phyloP scores from a whole-genome alignment of 2,329 filamentous ascomycete genomes.

The Tolypocladium endophyticum region DNA sequence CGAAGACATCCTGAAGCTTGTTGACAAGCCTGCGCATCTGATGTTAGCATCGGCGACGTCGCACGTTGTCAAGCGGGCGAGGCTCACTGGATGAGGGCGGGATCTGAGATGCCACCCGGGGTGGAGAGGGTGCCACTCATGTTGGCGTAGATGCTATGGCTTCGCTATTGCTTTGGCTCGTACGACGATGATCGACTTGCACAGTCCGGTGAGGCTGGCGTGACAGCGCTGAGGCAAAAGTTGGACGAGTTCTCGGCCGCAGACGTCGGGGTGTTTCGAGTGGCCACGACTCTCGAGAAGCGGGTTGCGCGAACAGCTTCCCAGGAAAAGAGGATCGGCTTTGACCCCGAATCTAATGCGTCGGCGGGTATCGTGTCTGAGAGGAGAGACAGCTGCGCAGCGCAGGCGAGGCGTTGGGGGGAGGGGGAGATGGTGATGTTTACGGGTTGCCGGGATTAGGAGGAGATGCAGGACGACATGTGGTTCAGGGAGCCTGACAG shows the following conservation, averaged over 20 bases:
- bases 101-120: constrained; percentile 54
- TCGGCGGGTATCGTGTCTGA: neutral
- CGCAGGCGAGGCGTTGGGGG: constrained; percentile 1
- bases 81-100: constrained; percentile 52
- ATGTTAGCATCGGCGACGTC: constrained; percentile 2
- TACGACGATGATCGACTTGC: constrained; percentile 3
- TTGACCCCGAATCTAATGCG: neutral
- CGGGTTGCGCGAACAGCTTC: neutral
- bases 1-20: constrained; percentile 98
- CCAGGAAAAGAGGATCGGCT: neutral
- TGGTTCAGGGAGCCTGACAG: constrained; percentile 20
- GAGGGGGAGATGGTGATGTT: constrained; percentile 6
- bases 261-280: neutral
- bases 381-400: neutral
- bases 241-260: neutral
- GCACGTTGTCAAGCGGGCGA: neutral
- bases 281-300: neutral
- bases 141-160: constrained; percentile 8
- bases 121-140: constrained; percentile 28
- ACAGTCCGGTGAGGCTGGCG: neutral
- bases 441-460: constrained; percentile 15
- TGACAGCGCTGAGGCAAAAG: neutral
- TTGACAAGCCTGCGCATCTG: constrained; percentile 63
- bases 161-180: constrained; percentile 1
- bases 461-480: constrained; percentile 20